A percentile compares a stretch with the other conserved stretches of the same genome.
Evolutionary conservation across 2,329 filamentous ascomycete species (phyloP).

Genomic region (Clonostachys solani): DNA sequence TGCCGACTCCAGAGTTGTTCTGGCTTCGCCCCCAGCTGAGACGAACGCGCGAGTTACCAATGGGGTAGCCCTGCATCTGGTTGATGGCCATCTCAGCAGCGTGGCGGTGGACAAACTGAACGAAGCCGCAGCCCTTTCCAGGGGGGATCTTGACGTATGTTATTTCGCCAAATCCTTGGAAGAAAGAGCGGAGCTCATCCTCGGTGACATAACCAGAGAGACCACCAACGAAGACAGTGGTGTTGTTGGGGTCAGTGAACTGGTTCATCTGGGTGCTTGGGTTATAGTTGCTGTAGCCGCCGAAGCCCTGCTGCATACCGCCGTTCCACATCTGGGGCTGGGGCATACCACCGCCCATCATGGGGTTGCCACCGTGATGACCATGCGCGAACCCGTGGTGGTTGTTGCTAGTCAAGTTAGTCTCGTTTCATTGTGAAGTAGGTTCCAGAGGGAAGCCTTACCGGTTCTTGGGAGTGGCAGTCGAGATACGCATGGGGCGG

Average conservation of each 20-base stretch:
- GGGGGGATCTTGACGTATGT: conserved; percentile 99
- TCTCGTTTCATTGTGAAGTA: no score
- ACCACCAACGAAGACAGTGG: conserved; percentile 95
- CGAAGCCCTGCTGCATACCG: conserved; percentile 19
- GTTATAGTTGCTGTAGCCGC: conserved; percentile 36
- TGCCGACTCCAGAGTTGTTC: conserved; percentile 98
- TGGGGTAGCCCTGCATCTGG: conserved; percentile 99
- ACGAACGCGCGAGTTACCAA: conserved; percentile 96
- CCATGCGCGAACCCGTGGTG: conserved; percentile 31
- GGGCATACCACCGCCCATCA: conserved; percentile 40
- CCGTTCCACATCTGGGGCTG: conserved; percentile 39
- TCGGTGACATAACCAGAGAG: conserved; percentile 97
- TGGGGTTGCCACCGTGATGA: conserved; percentile 35
- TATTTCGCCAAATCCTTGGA: conserved; percentile 99
- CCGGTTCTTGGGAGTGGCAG: conserved; percentile 94
- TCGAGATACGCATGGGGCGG: conserved; percentile 96
- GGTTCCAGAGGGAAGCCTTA: conserved; percentile 21
- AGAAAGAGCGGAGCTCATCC: conserved; percentile 99
- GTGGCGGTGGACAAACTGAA: conserved; percentile 98
- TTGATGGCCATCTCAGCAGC: conserved; percentile 99
- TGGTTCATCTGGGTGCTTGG: conserved; percentile 78
- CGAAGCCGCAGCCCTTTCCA: conserved; percentile 97
- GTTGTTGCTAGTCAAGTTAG: conserved; percentile 19
- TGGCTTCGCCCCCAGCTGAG: conserved; percentile 97
- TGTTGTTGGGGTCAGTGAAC: conserved; percentile 99